Percentiles rank a stretch among this genome's conserved stretches.
Conservation (phyloP, 768 basidiomycete species). For the Clavaria fumosa region DNA sequence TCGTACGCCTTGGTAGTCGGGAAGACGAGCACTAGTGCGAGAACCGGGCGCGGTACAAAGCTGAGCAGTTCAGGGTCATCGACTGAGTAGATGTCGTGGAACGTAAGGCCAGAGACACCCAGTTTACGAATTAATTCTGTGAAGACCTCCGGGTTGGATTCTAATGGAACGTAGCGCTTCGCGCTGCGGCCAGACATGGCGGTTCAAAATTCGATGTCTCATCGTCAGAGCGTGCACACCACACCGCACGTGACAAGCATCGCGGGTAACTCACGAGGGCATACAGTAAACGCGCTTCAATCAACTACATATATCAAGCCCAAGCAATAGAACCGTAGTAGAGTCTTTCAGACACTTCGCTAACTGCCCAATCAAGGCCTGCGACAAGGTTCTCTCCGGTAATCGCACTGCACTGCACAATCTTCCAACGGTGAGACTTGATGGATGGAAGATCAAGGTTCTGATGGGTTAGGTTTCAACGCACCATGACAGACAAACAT, state of each 20-base stretch:
- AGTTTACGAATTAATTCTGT: conserved; percentile 20
- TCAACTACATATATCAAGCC: too few relatives aligned
- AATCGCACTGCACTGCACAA: conserved; percentile 84
- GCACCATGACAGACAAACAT: conserved; percentile 9
- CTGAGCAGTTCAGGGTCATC: conserved; percentile 20
- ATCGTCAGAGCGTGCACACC: too few relatives aligned
- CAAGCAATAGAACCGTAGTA: conserved; percentile 62
- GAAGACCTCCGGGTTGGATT: conserved; percentile 24
- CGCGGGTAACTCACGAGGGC: too few relatives aligned
- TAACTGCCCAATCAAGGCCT: conserved; percentile 87
- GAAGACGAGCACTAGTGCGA: conserved; percentile 20
- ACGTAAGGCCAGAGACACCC: conserved; percentile 17
- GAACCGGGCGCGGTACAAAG: conserved; percentile 19
- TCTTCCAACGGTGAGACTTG: conserved; percentile 79
- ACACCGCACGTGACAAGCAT: too few relatives aligned
- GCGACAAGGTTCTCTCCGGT: conserved; percentile 73
- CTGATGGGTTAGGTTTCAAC: conserved; percentile 25
- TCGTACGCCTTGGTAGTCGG: conserved; percentile 15
- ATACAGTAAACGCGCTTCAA: too few relatives aligned
- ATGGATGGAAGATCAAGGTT: conserved; percentile 69
- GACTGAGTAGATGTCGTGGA: conserved; percentile 22
- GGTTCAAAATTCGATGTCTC: too few relatives aligned
- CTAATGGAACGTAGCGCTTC: conserved; percentile 22
- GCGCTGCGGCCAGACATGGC: too few relatives aligned
- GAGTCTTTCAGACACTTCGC: conserved; percentile 72